These are phyloP conservation scores for Globisporangium spiculum DNA, from an alignment of 352 stramenopile genomes.

Conservation along the genomic window DNA sequence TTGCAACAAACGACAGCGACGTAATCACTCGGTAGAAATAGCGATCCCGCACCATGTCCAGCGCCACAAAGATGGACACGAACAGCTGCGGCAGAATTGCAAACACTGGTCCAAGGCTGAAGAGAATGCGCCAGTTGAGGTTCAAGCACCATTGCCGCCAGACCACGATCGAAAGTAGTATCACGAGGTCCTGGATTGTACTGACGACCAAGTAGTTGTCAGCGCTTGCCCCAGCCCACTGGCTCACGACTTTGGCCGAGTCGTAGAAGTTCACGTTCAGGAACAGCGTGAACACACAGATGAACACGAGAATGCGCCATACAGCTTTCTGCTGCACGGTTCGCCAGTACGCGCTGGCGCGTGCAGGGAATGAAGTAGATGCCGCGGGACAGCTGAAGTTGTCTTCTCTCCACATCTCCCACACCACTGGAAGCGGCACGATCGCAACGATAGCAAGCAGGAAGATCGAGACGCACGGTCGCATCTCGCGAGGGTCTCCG, in stretches of 20 bases:
- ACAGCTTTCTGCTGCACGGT: constrained; percentile 52
- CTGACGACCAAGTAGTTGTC: constrained; percentile 24
- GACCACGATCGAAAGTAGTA: constrained; percentile 23
- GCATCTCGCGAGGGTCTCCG: constrained; percentile 6
- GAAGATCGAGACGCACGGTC: constrained; percentile 16
- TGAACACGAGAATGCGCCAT: constrained; percentile 41
- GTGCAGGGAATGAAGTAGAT: constrained; percentile 23
- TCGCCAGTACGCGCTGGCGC: constrained; percentile 27
- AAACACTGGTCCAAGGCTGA: constrained; percentile 22
- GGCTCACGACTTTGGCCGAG: constrained; percentile 17
- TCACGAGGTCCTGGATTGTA: constrained; percentile 21
- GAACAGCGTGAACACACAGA: constrained; percentile 42
- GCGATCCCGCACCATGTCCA: constrained; percentile 27
- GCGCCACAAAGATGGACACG: constrained; percentile 20
- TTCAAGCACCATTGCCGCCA: constrained; percentile 50
- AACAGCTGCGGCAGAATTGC: constrained; percentile 31
- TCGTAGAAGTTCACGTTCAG: constrained; percentile 29
- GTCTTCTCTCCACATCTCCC: constrained; percentile 29
- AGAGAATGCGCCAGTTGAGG: constrained; percentile 36
- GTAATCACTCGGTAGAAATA: constrained; percentile 31
- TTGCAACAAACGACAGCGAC: constrained; percentile 21
- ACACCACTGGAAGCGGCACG: constrained; percentile 30
- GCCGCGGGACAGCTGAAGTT: background rate
- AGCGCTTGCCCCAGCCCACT: constrained; percentile 25
- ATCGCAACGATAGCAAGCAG: constrained; percentile 28